phyloP scores from a whole-genome alignment of 176 grass and related monocot species.

The Hordeum vulgare region DNA sequence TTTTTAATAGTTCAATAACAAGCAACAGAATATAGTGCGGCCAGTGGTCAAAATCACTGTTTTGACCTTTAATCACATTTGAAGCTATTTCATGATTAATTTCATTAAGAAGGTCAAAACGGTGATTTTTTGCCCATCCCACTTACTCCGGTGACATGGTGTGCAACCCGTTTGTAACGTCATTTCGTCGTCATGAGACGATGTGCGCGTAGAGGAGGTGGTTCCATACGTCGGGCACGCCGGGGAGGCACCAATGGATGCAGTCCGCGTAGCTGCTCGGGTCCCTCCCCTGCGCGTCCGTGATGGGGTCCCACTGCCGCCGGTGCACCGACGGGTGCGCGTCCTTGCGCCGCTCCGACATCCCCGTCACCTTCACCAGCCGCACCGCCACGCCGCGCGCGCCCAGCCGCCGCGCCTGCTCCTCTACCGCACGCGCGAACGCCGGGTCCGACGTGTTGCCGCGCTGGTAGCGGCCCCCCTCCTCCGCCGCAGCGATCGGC shows the following conservation, averaged over 20 bases:
- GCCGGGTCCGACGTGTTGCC: constrained; percentile 25
- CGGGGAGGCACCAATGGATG: constrained; percentile 92
- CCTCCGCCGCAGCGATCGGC: constrained; percentile 29
- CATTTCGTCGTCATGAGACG: constrained; percentile 4
- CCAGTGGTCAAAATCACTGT: too few relatives aligned
- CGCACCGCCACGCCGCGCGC: constrained; percentile 47
- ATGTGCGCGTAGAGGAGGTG: constrained; percentile 55
- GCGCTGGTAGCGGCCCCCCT: background rate
- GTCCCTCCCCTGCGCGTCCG: constrained; percentile 38
- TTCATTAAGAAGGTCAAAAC: too few relatives aligned
- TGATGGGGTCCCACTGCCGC: constrained; percentile 53
- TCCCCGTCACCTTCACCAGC: constrained; percentile 64
- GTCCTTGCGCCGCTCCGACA: constrained; percentile 78
- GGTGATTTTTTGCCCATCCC: too few relatives aligned
- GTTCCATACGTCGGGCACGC: constrained; percentile 85
- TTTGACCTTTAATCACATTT: too few relatives aligned
- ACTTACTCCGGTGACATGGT: too few relatives aligned
- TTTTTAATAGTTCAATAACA: too few relatives aligned
- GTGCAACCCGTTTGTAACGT: background rate
- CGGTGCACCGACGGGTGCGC: constrained; percentile 76
- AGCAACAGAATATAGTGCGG: too few relatives aligned
- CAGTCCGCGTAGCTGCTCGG: constrained; percentile 69
- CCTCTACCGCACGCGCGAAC: constrained; percentile 50
- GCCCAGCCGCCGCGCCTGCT: constrained; percentile 25
- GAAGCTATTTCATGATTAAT: too few relatives aligned